These are phyloP conservation scores for Tuber microsphaerosporum DNA, from an alignment of 495 filamentous ascomycete species.

Conservation along the genomic window DNA sequence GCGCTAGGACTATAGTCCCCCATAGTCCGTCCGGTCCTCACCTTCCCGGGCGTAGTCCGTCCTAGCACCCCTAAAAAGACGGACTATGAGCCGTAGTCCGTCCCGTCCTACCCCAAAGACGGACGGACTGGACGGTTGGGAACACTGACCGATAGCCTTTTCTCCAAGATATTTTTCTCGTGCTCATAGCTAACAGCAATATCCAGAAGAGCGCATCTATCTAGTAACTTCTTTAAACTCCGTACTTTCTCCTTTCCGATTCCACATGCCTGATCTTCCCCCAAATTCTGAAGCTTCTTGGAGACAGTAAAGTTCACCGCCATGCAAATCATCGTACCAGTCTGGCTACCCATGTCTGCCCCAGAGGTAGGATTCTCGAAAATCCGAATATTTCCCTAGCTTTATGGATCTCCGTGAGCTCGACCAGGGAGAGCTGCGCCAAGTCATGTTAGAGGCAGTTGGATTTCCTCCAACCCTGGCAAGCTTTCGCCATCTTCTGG, in stretches of 20 bases:
- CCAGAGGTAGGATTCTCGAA: neutral
- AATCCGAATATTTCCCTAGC: neutral
- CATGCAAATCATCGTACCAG: neutral
- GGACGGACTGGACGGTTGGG: too few relatives aligned
- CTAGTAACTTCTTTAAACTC: neutral
- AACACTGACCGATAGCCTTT: neutral
- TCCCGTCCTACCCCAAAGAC: too few relatives aligned
- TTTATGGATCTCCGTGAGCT: neutral
- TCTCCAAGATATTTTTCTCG: neutral
- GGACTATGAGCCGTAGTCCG: too few relatives aligned
- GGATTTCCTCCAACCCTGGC: neutral
- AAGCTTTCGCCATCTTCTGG: neutral
- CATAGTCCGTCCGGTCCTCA: too few relatives aligned
- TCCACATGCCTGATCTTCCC: neutral
- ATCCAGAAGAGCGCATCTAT: neutral
- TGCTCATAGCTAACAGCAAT: neutral
- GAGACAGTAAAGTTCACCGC: neutral
- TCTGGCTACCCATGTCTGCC: neutral
- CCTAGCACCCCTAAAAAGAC: too few relatives aligned
- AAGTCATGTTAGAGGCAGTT: neutral
- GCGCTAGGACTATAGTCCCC: too few relatives aligned
- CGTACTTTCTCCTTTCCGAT: neutral
- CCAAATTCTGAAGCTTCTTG: neutral
- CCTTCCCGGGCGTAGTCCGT: too few relatives aligned
- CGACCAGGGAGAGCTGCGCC: constrained; percentile 1